Percentiles rank a stretch among this genome's conserved stretches.
Evolutionary conservation across 345 rosid species (phyloP).

Genomic region (Lumnitzera littorea): DNA sequence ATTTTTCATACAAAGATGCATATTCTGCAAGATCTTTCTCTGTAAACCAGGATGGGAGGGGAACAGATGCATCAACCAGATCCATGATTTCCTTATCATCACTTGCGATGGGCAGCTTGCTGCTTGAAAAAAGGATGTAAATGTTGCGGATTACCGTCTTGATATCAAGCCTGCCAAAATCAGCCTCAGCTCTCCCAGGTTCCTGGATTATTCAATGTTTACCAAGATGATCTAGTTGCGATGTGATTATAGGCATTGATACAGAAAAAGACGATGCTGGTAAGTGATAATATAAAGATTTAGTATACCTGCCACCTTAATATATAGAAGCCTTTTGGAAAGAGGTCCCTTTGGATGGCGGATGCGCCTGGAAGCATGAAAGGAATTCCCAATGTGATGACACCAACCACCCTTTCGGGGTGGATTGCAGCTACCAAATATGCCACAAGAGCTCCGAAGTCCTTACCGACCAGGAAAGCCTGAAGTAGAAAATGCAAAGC

Average conservation of each 20-base stretch:
- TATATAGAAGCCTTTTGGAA: conserved; percentile 33
- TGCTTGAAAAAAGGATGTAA: conserved; percentile 36
- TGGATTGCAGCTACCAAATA: conserved; percentile 14
- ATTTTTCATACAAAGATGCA: conserved; percentile 34
- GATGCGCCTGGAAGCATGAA: conserved; percentile 26
- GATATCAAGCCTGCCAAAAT: conserved; percentile 36
- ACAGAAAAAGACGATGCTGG: not conserved
- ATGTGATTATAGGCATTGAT: not conserved
- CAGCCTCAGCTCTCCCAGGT: conserved; percentile 45
- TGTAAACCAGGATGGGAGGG: conserved; percentile 37
- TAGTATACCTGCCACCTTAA: conserved; percentile 32
- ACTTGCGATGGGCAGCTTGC: conserved; percentile 22
- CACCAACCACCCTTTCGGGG: conserved; percentile 26
- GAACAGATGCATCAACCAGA: conserved; percentile 35
- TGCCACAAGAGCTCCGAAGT: conserved; percentile 28
- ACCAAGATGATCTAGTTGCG: not conserved
- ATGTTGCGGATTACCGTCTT: conserved; percentile 38
- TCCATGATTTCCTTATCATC: conserved; percentile 49
- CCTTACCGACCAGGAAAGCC: conserved; percentile 36
- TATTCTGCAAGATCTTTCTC: conserved; percentile 40
- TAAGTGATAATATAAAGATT: not conserved
- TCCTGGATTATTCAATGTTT: conserved; percentile 12
- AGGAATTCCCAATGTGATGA: conserved; percentile 30
- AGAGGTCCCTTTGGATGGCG: conserved; percentile 6
- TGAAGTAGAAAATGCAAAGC: not conserved